These are phyloP conservation scores for Colletotrichum sp. DNA, from an alignment of 2,329 filamentous ascomycete species.

Conservation along the genomic window DNA sequence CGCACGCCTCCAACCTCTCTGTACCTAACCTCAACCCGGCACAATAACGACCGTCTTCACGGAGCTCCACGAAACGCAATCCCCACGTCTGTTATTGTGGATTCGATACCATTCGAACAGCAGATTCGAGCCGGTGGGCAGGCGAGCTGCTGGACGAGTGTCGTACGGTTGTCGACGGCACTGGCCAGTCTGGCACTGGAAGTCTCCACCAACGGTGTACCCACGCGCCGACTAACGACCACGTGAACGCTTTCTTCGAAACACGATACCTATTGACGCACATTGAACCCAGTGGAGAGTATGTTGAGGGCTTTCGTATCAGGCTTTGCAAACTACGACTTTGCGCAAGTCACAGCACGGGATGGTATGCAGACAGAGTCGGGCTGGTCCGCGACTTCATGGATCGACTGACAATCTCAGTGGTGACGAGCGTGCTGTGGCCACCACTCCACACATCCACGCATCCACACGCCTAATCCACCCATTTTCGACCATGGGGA, in stretches of 20 bases:
- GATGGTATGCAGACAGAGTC: not conserved
- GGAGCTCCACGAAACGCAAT: not conserved
- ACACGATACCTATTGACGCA: not conserved
- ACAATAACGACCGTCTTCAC: not conserved
- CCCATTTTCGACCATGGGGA: not conserved
- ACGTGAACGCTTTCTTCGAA: not conserved
- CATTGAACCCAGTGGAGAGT: not conserved
- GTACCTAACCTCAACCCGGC: not conserved
- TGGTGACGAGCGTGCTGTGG: not conserved
- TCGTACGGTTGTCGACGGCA: not conserved
- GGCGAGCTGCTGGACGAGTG: not conserved
- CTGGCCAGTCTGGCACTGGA: not conserved
- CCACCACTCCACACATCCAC: slow-evolving; percentile 12
- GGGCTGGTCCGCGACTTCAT: slow-evolving; percentile 7
- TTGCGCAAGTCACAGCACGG: not conserved
- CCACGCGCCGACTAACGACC: not conserved
- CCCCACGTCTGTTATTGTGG: not conserved
- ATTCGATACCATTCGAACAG: not conserved
- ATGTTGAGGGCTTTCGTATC: not conserved
- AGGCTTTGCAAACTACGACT: not conserved
- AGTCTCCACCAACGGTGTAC: not conserved
- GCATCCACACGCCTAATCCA: slow-evolving; percentile 6
- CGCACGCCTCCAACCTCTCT: not conserved
- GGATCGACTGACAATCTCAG: not conserved
- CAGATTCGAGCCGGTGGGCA: not conserved